Evolutionary conservation across 2,329 filamentous ascomycete genomes (phyloP).

Genomic region (Teratosphaeria destructans): DNA sequence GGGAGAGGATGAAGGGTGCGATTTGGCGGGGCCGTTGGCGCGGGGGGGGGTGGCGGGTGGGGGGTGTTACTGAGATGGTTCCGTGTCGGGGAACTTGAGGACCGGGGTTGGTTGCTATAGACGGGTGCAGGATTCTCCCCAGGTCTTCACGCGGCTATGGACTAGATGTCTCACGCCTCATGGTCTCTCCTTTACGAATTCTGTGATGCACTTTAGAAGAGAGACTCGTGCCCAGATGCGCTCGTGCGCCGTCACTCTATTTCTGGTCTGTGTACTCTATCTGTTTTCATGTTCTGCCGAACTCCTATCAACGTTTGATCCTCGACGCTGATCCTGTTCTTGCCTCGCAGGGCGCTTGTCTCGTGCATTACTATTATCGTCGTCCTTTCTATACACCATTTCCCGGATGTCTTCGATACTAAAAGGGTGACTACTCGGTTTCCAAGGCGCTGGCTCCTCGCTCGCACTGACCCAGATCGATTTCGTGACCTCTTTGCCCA

Average conservation of each 20-base stretch:
- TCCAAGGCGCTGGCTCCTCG: slow-evolving; percentile 25
- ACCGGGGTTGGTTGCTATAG: neutral
- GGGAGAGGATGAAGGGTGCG: neutral
- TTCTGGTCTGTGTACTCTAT: neutral
- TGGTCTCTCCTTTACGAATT: neutral
- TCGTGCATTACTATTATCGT: slow-evolving; percentile 1
- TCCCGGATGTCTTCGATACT: slow-evolving; percentile 6
- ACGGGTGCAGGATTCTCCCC: neutral
- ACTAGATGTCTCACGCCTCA: neutral
- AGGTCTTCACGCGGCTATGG: neutral
- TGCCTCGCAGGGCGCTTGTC: neutral
- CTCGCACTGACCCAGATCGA: slow-evolving; percentile 28
- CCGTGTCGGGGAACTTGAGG: neutral
- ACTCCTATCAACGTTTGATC: neutral
- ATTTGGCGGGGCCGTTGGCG: neutral
- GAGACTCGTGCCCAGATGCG: neutral
- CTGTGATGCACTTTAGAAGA: too few species aligned
- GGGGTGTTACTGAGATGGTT: neutral
- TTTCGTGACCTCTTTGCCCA: slow-evolving; percentile 30
- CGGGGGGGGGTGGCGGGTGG: neutral
- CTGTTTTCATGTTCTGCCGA: neutral
- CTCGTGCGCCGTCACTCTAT: neutral
- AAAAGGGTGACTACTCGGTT: slow-evolving; percentile 17
- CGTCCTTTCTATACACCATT: slow-evolving; percentile 6
- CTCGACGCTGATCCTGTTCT: neutral